Evolutionary conservation across 176 grass and related monocot genomes (phyloP).

Genomic region (Oryza rufipogon): DNA sequence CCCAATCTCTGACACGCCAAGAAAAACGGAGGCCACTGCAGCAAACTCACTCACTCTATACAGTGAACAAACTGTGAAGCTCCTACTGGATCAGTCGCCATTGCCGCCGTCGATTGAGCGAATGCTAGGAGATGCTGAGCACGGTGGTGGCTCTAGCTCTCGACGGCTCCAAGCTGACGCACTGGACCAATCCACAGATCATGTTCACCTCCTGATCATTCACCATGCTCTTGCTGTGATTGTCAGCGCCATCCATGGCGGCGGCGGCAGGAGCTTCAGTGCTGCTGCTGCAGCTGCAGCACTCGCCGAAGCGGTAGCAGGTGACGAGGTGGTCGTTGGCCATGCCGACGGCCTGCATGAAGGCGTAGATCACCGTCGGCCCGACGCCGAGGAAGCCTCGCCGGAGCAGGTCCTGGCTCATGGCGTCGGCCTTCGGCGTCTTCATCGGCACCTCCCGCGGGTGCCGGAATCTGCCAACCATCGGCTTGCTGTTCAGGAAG

Average conservation of each 20-base stretch:
- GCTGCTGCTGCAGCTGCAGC: constrained; percentile 23
- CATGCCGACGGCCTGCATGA: constrained; percentile 97
- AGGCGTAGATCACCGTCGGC: constrained; percentile 88
- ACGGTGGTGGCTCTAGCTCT: constrained; percentile 32
- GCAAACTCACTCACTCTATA: neutral
- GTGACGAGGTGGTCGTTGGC: constrained; percentile 87
- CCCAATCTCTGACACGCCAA: neutral
- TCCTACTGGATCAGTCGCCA: constrained; percentile 14
- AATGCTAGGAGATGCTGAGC: constrained; percentile 59
- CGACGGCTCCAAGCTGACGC: constrained; percentile 39
- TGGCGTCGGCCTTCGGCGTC: constrained; percentile 77
- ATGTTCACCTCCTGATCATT: constrained; percentile 47
- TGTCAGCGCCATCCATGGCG: neutral
- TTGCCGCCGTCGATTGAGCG: neutral
- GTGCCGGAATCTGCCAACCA: constrained; percentile 65
- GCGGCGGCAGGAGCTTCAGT: neutral
- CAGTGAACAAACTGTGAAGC: neutral
- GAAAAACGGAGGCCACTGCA: neutral
- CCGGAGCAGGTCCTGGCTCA: constrained; percentile 86
- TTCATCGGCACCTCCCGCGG: constrained; percentile 81
- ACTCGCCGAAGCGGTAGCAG: constrained; percentile 82
- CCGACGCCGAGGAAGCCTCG: constrained; percentile 85
- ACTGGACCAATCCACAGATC: constrained; percentile 42
- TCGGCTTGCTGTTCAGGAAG: constrained; percentile 73
- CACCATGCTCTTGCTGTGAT: neutral